Percentiles rank a stretch among this genome's conserved stretches.
Evolutionary conservation across 208 protist species (phyloP).

Genomic region (Trypanosoma brucei): DNA sequence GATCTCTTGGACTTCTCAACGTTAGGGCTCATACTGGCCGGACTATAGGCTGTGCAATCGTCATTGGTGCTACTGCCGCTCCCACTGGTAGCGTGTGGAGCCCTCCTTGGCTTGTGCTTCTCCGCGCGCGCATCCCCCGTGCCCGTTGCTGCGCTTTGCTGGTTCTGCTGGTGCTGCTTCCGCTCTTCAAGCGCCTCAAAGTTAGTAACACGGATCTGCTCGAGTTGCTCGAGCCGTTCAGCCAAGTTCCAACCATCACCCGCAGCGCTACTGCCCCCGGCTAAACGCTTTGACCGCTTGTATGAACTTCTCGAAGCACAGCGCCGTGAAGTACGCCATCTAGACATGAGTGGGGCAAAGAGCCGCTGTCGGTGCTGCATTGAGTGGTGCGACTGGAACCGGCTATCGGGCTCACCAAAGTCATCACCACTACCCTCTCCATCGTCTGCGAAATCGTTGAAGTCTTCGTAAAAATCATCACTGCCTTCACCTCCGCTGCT

Average conservation of each 20-base stretch:
- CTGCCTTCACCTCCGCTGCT: not conserved
- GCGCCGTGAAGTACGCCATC: conserved; percentile 14
- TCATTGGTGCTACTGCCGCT: not conserved
- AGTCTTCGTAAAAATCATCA: conserved; percentile 4
- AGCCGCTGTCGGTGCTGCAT: conserved; percentile 13
- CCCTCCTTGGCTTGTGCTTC: not conserved
- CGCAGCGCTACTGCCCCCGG: not conserved
- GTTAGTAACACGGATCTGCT: conserved; percentile 22
- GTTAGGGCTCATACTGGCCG: not conserved
- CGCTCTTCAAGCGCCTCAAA: conserved; percentile 25
- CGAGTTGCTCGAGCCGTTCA: conserved; percentile 16
- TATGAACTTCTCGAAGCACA: not conserved
- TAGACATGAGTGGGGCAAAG: conserved; percentile 10
- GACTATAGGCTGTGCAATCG: not conserved
- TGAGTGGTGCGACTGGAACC: not conserved
- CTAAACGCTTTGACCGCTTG: conserved; percentile 1
- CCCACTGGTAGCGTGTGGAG: not conserved
- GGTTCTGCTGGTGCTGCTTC: conserved; percentile 1
- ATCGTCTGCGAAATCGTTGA: not conserved
- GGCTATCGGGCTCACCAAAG: not conserved
- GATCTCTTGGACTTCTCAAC: not conserved
- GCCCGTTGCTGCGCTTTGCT: not conserved
- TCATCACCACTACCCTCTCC: conserved; percentile 2
- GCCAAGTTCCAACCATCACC: conserved; percentile 12
- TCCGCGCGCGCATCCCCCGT: not conserved